Evolutionary conservation across 164 flowering plant genomes (phyloP).

Genomic region (Chloranthus sessilifolius): DNA sequence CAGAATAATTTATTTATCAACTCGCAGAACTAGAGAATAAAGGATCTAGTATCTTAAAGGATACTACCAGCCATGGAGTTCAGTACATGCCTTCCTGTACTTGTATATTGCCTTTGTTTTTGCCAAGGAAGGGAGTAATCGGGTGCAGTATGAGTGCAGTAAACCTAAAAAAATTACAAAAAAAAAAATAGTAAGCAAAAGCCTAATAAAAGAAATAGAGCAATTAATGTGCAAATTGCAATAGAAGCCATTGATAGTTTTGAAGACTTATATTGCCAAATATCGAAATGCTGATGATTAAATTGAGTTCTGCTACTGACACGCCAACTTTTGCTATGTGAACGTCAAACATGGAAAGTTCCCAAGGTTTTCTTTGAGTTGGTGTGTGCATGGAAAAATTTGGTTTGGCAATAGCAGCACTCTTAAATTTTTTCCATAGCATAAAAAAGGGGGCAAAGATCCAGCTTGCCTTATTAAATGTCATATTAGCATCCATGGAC

Average conservation of each 20-base stretch:
- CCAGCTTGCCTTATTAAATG: too few species aligned
- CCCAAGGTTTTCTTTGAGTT: too few species aligned
- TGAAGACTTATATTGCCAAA: not conserved
- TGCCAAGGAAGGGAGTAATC: conserved; percentile 99
- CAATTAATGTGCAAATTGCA: too few species aligned
- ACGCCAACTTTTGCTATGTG: not conserved
- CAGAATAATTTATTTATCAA: not conserved
- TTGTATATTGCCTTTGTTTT: conserved; percentile 88
- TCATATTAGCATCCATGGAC: too few species aligned
- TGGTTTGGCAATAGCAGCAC: too few species aligned
- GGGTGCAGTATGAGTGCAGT: conserved; percentile 93
- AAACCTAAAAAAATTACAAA: conserved; percentile 50
- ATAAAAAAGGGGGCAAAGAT: too few species aligned
- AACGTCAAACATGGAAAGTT: not conserved
- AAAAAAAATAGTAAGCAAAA: not conserved
- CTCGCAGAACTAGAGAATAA: conserved; percentile 1
- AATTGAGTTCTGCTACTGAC: not conserved
- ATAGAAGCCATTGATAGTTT: not conserved
- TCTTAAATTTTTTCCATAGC: too few species aligned
- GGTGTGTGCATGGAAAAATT: too few species aligned
- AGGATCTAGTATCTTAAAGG: not conserved
- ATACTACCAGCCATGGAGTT: conserved; percentile 12
- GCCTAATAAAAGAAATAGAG: not conserved
- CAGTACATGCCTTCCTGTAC: conserved; percentile 83
- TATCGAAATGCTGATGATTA: not conserved